Evolutionary conservation across 768 basidiomycete genomes (phyloP).

Genomic region (Myochromella boudieri): DNA sequence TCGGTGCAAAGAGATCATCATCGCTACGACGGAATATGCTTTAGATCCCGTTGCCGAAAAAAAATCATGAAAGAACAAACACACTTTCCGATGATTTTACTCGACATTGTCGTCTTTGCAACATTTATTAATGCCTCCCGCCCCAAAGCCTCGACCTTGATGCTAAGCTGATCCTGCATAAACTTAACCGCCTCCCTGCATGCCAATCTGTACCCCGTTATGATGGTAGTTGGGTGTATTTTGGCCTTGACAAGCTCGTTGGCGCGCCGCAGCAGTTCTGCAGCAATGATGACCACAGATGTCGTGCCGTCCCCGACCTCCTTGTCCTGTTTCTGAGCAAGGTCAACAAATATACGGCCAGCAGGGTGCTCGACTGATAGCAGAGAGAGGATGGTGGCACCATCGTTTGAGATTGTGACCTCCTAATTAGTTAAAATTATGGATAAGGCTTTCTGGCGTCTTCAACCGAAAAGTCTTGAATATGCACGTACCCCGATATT

Average conservation of each 20-base stretch:
- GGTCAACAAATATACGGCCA: conserved; percentile 95
- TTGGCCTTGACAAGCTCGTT: conserved; percentile 98
- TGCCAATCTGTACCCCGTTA: conserved; percentile 95
- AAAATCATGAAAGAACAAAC: conserved; percentile 28
- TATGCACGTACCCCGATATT: conserved; percentile 83
- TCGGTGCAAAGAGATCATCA: conserved; percentile 95
- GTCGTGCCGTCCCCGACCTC: conserved; percentile 99
- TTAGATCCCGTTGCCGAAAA: neutral
- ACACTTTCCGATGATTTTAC: conserved; percentile 96
- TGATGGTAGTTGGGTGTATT: conserved; percentile 99
- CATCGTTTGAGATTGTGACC: conserved; percentile 99
- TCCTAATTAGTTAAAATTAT: conserved; percentile 59
- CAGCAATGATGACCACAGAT: conserved; percentile 96
- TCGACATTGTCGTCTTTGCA: conserved; percentile 98
- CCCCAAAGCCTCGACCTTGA: conserved; percentile 92
- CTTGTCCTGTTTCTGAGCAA: conserved; percentile 98
- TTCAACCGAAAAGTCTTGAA: neutral
- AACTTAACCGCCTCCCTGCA: conserved; percentile 97
- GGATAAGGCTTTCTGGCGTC: conserved; percentile 7
- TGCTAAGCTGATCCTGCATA: conserved; percentile 95
- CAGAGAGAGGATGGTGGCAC: conserved; percentile 95
- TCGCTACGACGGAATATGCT: conserved; percentile 55
- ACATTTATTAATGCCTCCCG: conserved; percentile 91
- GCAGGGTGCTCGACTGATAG: conserved; percentile 96
- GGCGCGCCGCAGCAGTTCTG: conserved; percentile 93